Percentiles rank a stretch among this genome's conserved stretches.
Evolutionary conservation across 2,329 filamentous ascomycete species (phyloP).

Genomic region (Lachnellula suecica): DNA sequence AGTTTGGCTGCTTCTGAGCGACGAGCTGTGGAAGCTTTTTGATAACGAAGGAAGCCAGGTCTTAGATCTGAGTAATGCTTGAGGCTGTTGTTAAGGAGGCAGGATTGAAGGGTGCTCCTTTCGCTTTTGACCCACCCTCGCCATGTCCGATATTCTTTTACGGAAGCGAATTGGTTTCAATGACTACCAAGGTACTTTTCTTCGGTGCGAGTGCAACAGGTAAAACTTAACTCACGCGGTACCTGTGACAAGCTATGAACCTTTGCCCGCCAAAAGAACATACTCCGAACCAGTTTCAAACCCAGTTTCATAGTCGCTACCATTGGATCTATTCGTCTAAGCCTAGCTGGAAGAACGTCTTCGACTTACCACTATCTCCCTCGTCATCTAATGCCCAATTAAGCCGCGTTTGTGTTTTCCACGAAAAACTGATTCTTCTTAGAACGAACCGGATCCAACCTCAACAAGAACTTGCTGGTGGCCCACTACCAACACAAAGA

Average conservation of each 20-base stretch:
- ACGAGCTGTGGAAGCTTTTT: slow-evolving; percentile 1
- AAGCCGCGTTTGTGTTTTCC: too few relatives aligned
- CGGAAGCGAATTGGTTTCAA: background rate
- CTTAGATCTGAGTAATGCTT: background rate
- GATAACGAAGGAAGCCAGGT: background rate
- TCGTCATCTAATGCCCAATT: too few relatives aligned
- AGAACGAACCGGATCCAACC: too few relatives aligned
- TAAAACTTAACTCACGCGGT: background rate
- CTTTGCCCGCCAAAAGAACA: background rate
- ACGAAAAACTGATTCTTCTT: too few relatives aligned
- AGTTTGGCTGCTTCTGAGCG: background rate
- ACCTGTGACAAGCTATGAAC: background rate
- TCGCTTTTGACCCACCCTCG: too few relatives aligned
- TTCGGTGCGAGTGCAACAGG: background rate
- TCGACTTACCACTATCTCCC: too few relatives aligned
- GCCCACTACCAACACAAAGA: too few relatives aligned
- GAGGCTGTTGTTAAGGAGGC: background rate
- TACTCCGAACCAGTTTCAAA: too few relatives aligned
- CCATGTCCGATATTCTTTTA: background rate
- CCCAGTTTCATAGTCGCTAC: too few relatives aligned
- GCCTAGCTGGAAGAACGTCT: too few relatives aligned
- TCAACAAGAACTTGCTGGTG: too few relatives aligned
- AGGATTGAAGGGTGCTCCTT: background rate
- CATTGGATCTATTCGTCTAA: too few relatives aligned
- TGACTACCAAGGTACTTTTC: background rate